Conservation (phyloP, 139 green algal species). For the Zygnema cylindricum region DNA sequence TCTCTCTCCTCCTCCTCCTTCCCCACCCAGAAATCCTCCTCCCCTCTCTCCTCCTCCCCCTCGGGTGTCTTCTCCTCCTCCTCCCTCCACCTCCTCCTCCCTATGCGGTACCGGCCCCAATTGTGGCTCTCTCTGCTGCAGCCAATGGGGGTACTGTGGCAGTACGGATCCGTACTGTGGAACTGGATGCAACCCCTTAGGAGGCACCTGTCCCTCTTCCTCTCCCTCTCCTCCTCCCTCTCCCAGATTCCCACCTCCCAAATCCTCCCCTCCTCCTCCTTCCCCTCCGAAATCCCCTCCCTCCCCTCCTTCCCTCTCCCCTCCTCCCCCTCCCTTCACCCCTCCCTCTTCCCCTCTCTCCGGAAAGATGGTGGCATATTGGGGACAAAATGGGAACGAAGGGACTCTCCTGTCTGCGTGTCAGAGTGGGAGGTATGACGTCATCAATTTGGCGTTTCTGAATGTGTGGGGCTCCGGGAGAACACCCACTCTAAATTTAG, state of each 20-base stretch:
- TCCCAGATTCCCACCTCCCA: neutral
- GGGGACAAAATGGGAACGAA: conserved; percentile 24
- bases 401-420: neutral
- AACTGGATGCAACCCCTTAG: too few relatives aligned
- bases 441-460: neutral
- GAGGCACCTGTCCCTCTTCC: too few relatives aligned
- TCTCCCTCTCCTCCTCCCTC: conserved; percentile 1
- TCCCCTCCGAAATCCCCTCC: neutral
- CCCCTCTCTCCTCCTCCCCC: too few relatives aligned
- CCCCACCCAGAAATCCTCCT: conserved; percentile 2
- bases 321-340: neutral
- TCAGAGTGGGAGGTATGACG: conserved; percentile 22
- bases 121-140: too few relatives aligned
- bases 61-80: too few relatives aligned
- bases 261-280: neutral
- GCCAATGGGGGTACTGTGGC: too few relatives aligned
- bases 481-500: neutral
- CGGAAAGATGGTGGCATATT: conserved; percentile 10
- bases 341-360: neutral
- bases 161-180: too few relatives aligned
- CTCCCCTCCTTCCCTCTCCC: neutral
- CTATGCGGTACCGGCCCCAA: too few relatives aligned
- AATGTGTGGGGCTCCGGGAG: neutral
- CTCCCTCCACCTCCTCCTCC: too few relatives aligned
- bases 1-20: neutral